Evolutionary conservation across 1,284 basidiomycete genomes (phyloP).

Genomic region (Tylopilus sp.): DNA sequence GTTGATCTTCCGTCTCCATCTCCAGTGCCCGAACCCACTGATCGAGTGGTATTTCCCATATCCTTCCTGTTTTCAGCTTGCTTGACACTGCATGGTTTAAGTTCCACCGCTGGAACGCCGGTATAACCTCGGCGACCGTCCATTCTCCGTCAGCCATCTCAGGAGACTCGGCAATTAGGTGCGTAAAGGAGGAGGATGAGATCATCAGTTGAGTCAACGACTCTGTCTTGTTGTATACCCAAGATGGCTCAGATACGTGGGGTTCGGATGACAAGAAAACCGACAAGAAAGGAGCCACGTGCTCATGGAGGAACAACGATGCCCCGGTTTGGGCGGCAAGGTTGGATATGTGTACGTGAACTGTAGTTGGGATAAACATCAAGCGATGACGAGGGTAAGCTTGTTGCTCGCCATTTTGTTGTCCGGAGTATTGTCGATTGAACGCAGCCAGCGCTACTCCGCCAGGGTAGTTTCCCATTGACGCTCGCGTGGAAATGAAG

Average conservation of each 20-base stretch:
- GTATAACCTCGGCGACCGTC: constrained; percentile 42
- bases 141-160: constrained; percentile 37
- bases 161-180: constrained; percentile 47
- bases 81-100: constrained; percentile 26
- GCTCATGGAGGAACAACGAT: constrained; percentile 79
- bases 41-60: constrained; percentile 27
- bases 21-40: constrained; percentile 33
- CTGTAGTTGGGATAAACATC: constrained; percentile 24
- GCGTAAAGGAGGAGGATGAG: constrained; percentile 47
- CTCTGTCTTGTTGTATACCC: constrained; percentile 82
- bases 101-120: constrained; percentile 49
- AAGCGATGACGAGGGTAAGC: neutral
- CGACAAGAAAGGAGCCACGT: constrained; percentile 47
- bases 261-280: constrained; percentile 9
- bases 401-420: constrained; percentile 32
- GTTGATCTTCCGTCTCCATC: constrained; percentile 42
- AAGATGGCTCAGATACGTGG: constrained; percentile 27
- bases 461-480: constrained; percentile 86
- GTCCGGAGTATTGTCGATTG: constrained; percentile 46
- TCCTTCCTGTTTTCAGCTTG: constrained; percentile 19
- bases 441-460: constrained; percentile 69
- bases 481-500: constrained; percentile 52
- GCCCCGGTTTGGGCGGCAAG: constrained; percentile 89
- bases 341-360: constrained; percentile 76
- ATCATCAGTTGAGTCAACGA: constrained; percentile 45